Evolutionary conservation across 176 grass and related monocot genomes (phyloP), one percentile per base, ranked within the genome.

Genomic region (Cocos nucifera): DNA sequence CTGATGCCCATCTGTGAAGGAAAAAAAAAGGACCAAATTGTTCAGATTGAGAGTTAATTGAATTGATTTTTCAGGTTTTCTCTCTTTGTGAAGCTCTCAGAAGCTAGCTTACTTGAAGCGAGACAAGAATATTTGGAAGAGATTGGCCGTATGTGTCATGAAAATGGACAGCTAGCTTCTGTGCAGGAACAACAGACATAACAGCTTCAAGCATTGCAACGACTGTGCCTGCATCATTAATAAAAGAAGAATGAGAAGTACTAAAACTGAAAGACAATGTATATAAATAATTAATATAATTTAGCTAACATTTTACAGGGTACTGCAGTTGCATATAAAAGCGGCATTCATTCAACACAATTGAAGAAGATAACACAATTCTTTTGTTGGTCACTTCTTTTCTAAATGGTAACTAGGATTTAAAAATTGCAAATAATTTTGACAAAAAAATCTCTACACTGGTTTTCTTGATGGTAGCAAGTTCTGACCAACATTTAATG

Each of bases 111-210:
- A 91, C 92, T 70, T 91, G 87, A 58, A 97, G 87, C 16, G 92
- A 85, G n/a, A 64, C 78, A 0, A 97, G 76, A 66, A 97, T 91
- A 59, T 97, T 97, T 22, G 84, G 74, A 57, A 97, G 87, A 57
- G 92, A 82, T 24, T 97, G 92, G 59, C 87, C 87, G 5, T 88
- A 91, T 25, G 92, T 97, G 52, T 97, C 92, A 22, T 97, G 92
- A 60, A 91, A 91, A 76, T 97, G 87, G 55, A 88, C 84, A 15
- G 87, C 87, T 22, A 97, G 69, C 66, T 88, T 97, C 58, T 91
- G 80, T 44, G 70, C 58, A 15, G 92, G 92, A 58, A 97, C 61
- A 10, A 88, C 60, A 17, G 78, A 61, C 80, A 80, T 75, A 26
- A 91, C 81, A 50, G 76, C 92, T 63, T 68, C 54, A 58, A 97